Base-by-base conservation (phyloP, 352 stramenopile species). In the Globisporangium middletonii region DNA sequence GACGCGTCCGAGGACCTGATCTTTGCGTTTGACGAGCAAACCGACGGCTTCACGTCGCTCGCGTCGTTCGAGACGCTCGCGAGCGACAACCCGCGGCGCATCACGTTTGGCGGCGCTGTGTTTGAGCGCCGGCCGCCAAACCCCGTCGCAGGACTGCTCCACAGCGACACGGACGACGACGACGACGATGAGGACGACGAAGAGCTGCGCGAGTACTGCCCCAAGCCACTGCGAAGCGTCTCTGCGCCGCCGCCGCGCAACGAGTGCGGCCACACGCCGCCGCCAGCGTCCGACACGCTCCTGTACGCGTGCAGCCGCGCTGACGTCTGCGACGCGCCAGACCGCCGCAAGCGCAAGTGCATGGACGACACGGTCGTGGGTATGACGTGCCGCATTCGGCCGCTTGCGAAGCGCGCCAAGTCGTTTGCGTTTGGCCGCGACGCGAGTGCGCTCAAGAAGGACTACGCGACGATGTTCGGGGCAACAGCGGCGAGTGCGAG, bases 1-100 rank as follows among this genome's bases (percentile, higher is more conserved):
- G 63, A 45, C n/a, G 72, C 88, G 19, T 72, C 87, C 27, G 78
- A 88, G 28, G 78, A 90, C 43, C 71, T 90, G 64, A 85, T 88
- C 76, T 90, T 90, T 60, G 50, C 75, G 43, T 88, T 90, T 46
- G 80, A 90, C 52, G 80, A 88, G 38, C 60, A 68, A 50, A 50
- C 72, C 23, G 28, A 27, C 4, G 47, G 27, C 3, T 62, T 62
- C 55, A 55, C n/a, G 55, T 62, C 57, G 38, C 48, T 62, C 8
- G 57, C 48, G 38, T 49, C 57, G 3, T 56, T 57, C 49, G 57
- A 62, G 30, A 62, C 48, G 28, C 38, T 41, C 13, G 15, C 30
- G n/a, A 49, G 6, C 46, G 7, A 4, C 15, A 45, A 37, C 49
- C 53, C 53, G 7, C 28, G 41, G 28, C 42, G 57, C 8, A 46